Conservation (phyloP, 2,329 filamentous ascomycete species). For the Amauroascus niger region DNA sequence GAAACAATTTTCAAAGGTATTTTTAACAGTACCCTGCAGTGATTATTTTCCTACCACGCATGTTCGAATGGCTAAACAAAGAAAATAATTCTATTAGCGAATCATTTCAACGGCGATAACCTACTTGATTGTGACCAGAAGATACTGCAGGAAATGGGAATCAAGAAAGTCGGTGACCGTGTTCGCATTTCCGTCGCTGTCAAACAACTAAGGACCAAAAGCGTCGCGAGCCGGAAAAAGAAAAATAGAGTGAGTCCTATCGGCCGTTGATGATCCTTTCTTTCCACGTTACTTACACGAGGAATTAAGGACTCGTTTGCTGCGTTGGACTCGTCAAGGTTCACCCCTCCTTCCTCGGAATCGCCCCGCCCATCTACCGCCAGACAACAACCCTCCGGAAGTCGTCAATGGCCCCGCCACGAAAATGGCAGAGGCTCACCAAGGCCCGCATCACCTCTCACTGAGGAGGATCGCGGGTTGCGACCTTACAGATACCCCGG, state of each 20-base stretch:
- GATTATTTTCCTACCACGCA: background rate
- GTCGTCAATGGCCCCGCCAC: conserved; percentile 52
- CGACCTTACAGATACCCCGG: conserved; percentile 52
- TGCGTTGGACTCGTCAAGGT: conserved; percentile 57
- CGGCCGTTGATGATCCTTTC: background rate
- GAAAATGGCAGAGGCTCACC: conserved; percentile 48
- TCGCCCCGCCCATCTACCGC: conserved; percentile 55
- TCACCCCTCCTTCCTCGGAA: conserved; percentile 53
- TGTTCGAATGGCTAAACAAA: conserved; percentile 1
- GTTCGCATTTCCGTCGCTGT: conserved; percentile 82
- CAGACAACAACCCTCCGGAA: conserved; percentile 39
- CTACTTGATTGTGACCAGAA: conserved; percentile 94
- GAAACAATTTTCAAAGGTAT: conserved; percentile 70
- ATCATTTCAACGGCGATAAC: conserved; percentile 97
- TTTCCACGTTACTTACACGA: background rate
- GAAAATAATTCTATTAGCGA: conserved; percentile 41
- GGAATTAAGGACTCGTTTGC: conserved; percentile 70
- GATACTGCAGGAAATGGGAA: conserved; percentile 92
- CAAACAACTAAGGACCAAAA: conserved; percentile 69
- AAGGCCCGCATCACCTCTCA: conserved; percentile 60
- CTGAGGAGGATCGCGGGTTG: conserved; percentile 42
- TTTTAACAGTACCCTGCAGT: background rate
- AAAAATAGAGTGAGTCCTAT: conserved; percentile 62
- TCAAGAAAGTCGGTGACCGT: conserved; percentile 93
- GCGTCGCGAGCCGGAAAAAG: conserved; percentile 68